phyloP scores from a whole-genome alignment of 352 stramenopile species.

The Pythium sp. region DNA sequence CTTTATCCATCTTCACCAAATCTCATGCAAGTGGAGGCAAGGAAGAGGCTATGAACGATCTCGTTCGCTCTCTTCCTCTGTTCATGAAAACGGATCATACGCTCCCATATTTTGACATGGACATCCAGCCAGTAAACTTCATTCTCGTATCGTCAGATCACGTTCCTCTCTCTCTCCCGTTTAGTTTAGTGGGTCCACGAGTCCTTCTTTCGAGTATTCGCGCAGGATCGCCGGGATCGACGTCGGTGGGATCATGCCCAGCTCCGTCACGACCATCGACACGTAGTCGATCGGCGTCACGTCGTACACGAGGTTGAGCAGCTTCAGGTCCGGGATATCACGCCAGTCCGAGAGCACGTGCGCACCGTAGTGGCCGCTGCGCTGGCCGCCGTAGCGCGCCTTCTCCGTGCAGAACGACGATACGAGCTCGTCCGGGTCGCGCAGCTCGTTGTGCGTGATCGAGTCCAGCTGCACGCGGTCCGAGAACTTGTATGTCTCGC shows the following conservation, averaged over 20 bases:
- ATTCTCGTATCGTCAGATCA: not conserved
- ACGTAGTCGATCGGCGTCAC: constrained; percentile 97
- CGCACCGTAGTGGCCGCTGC: constrained; percentile 14
- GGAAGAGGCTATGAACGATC: not conserved
- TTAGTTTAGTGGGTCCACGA: constrained; percentile 42
- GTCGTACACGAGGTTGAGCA: constrained; percentile 93
- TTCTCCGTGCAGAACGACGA: constrained; percentile 61
- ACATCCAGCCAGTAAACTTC: not conserved
- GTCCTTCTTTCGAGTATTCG: constrained; percentile 84
- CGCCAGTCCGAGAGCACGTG: constrained; percentile 86
- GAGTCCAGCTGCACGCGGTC: constrained; percentile 97
- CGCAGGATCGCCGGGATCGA: constrained; percentile 96
- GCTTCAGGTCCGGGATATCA: constrained; percentile 65
- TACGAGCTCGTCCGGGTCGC: constrained; percentile 90
- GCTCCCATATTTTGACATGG: no score
- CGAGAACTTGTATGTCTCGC: constrained; percentile 98
- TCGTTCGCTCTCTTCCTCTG: not conserved
- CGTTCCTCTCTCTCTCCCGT: not conserved
- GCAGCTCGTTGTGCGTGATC: constrained; percentile 97
- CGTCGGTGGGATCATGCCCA: constrained; percentile 97
- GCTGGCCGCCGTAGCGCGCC: constrained; percentile 24
- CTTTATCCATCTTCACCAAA: not conserved
- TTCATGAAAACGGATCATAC: no score
- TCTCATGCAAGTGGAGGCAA: no score
- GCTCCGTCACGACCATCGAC: constrained; percentile 96